Conservation (phyloP, 805 yeast genomes). For the Saccharomycopsis vini region DNA sequence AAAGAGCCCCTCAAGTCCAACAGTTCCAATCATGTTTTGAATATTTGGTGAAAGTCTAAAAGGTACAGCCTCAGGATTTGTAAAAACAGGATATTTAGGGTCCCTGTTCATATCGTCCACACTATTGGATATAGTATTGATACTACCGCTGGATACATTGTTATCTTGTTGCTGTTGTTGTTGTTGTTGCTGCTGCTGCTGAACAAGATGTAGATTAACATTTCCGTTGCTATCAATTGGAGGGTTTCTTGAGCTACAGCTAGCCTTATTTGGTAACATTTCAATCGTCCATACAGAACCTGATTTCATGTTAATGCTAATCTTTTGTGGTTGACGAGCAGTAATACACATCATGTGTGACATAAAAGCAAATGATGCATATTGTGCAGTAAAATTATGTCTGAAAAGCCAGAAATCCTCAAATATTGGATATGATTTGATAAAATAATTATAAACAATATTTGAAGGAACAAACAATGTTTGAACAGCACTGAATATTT, state of each 20-base stretch:
- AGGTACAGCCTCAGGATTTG: slow-evolving; percentile 88
- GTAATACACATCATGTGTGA: slow-evolving; percentile 93
- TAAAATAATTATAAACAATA: slow-evolving; percentile 71
- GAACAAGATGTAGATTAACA: slow-evolving; percentile 22
- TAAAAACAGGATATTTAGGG: slow-evolving; percentile 56
- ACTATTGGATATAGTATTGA: too few species aligned
- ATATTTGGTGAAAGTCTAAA: slow-evolving; percentile 94
- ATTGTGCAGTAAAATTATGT: slow-evolving; percentile 88
- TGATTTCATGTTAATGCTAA: slow-evolving; percentile 67
- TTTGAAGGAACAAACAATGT: slow-evolving; percentile 78
- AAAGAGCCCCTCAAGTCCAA: slow-evolving; percentile 86
- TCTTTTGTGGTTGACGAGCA: slow-evolving; percentile 88
- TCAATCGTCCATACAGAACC: slow-evolving; percentile 93
- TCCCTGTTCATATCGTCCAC: too few species aligned
- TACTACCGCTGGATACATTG: slow-evolving; percentile 41
- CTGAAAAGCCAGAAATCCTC: slow-evolving; percentile 97
- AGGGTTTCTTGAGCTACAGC: slow-evolving; percentile 31
- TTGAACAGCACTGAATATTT: slow-evolving; percentile 85
- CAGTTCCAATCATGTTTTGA: slow-evolving; percentile 87
- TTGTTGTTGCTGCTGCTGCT: slow-evolving; percentile 26
- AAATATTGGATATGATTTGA: slow-evolving; percentile 59
- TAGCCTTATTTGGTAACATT: slow-evolving; percentile 83
- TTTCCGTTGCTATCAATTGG: slow-evolving; percentile 28
- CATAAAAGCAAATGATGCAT: slow-evolving; percentile 86
- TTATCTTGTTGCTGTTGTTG: too few species aligned